Evolutionary conservation across 139 green algal species (phyloP), one percentile per base, ranked within the genome.

Genomic region (Coccomyxa sp.): DNA sequence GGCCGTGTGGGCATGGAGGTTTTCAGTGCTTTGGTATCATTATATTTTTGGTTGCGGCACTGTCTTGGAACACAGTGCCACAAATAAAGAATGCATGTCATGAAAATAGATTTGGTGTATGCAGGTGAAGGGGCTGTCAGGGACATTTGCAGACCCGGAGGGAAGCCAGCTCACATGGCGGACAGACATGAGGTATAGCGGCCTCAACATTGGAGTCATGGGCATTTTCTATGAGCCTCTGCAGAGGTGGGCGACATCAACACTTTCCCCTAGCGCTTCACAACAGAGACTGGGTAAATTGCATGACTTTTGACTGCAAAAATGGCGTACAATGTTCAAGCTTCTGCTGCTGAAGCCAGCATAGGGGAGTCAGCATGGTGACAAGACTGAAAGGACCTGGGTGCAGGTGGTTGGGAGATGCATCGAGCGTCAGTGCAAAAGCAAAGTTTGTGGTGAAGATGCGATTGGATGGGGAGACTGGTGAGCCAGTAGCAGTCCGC

Each of bases 201-300:
- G 86, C 18, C 59, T 77, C 71, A 89, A 89, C 82, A 76, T 84
- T 1, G 71, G 86, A 38, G 71, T 31, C 10, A 66, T 89, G 81
- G 86, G 86, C 59, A 89, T 89, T 45, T 82, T 83, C 1, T 89
- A 89, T 31, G 86, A 89, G 67, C 79, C 68, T 0, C 81, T 89
- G 81, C 79, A 83, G 63, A 79, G 86, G 83, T 89, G 38, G 27
- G 81, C 31, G 21, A 58, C n/a, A 76, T 1, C 79, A 82, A 76
- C 51, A 0, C 38, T 76, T 74, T 27, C 78, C 59, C 63, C 25
- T 74, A 28, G 38, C 38, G 58, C 57, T 74, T 58, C 18, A 13
- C 21, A 79, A 17, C 16, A 31, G n/a, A 18, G 38, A 31, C 3
- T 3, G 3, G 38, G 7, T 51, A 7, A 51, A 51, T 51, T 51